Conservation (phyloP, 129 eudicot species). For the Helichrysum umbraculigerum region DNA sequence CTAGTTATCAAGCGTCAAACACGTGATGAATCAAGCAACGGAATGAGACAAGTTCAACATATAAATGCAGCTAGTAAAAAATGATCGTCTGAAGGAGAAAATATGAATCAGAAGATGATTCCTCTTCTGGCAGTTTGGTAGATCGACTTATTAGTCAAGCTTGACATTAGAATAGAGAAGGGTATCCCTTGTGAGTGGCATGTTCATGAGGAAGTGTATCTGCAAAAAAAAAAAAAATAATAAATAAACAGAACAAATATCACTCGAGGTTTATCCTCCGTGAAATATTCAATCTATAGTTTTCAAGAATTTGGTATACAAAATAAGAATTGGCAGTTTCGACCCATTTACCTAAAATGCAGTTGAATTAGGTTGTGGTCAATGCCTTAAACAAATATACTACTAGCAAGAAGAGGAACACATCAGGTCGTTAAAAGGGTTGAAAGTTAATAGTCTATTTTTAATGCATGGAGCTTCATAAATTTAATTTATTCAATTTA, state of each 20-base stretch:
- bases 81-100: background rate
- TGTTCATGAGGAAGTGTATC: conserved; percentile 60
- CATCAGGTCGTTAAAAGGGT: background rate
- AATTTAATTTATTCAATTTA: background rate
- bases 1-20: conserved; percentile 11
- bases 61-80: background rate
- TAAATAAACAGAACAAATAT: background rate
- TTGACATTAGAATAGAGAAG: conserved; percentile 82
- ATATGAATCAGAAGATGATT: background rate
- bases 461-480: background rate
- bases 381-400: background rate
- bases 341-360: no score
- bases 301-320: no score
- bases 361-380: background rate
- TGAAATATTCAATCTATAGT: no score
- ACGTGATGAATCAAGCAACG: background rate
- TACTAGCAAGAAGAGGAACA: background rate
- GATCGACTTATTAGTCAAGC: conserved; percentile 51
- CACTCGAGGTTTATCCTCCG: background rate
- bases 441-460: background rate
- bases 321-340: no score
- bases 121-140: background rate
- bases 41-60: background rate
- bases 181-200: conserved; percentile 84
- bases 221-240: conserved; percentile 31